phyloP scores from a whole-genome alignment of 768 basidiomycete genomes.

The Pleurotus pulmonarius region DNA sequence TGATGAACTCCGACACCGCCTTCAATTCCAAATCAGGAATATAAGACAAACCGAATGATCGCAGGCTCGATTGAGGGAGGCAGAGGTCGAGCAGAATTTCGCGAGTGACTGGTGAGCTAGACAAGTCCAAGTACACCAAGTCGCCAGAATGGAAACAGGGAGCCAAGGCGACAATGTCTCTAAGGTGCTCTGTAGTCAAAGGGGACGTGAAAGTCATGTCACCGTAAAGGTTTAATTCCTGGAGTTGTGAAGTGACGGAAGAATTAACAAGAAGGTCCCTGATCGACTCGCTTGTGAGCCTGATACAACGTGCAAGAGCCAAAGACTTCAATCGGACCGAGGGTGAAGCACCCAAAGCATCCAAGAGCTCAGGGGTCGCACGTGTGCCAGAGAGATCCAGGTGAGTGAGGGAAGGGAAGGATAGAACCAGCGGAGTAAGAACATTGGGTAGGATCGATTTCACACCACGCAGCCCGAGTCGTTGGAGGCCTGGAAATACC shows the following conservation, averaged over 20 bases:
- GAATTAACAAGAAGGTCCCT: conserved; percentile 68
- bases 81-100: conserved; percentile 49
- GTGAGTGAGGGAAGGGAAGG: conserved; percentile 84
- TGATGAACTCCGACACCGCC: conserved; percentile 65
- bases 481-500: conserved; percentile 64
- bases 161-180: conserved; percentile 62
- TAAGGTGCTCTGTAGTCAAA: conserved; percentile 62
- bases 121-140: conserved; percentile 87
- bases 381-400: conserved; percentile 93
- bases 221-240: conserved; percentile 85
- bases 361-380: conserved; percentile 69
- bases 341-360: conserved; percentile 55
- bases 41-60: conserved; percentile 88
- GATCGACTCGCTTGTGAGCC: conserved; percentile 77
- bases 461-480: conserved; percentile 79
- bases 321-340: conserved; percentile 74
- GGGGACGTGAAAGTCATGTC: conserved; percentile 81
- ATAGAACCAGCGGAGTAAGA: conserved; percentile 69
- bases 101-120: conserved; percentile 70
- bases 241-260: conserved; percentile 55
- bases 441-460: conserved; percentile 70
- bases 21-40: conserved; percentile 68
- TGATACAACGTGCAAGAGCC: conserved; percentile 81
- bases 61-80: conserved; percentile 65
- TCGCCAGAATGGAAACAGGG: conserved; percentile 77